phyloP scores from a whole-genome alignment of 2,329 filamentous ascomycete genomes.

The Periconia sp. region DNA sequence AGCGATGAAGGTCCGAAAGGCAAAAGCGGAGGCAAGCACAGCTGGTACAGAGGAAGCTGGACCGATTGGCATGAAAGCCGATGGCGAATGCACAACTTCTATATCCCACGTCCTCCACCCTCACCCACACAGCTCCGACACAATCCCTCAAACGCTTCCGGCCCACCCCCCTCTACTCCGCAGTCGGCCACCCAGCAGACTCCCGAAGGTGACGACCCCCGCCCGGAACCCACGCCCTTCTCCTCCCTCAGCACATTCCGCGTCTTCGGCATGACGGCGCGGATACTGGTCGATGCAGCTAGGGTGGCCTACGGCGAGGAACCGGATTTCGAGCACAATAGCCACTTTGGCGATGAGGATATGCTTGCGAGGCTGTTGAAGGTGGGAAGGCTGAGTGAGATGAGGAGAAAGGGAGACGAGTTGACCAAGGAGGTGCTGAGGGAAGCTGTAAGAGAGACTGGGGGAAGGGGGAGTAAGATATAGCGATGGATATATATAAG shows the following conservation, averaged over 20 bases:
- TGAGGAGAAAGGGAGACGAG: conserved; percentile 58
- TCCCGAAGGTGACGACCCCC: conserved; percentile 26
- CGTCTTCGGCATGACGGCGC: conserved; percentile 94
- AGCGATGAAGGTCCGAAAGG: conserved; percentile 49
- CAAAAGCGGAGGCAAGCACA: conserved; percentile 51
- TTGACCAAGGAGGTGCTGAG: conserved; percentile 59
- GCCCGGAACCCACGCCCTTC: conserved; percentile 46
- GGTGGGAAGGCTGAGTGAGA: conserved; percentile 62
- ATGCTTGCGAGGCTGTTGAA: conserved; percentile 65
- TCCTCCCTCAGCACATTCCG: conserved; percentile 68
- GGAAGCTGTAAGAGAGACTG: conserved; percentile 58
- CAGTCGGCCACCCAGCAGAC: conserved; percentile 7
- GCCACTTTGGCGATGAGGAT: conserved; percentile 69
- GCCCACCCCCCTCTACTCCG: too few relatives aligned
- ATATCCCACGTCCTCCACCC: conserved; percentile 65
- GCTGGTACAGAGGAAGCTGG: conserved; percentile 90
- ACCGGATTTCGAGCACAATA: conserved; percentile 81
- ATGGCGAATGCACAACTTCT: conserved; percentile 94
- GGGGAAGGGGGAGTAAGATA: conserved; percentile 58
- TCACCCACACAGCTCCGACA: conserved; percentile 14
- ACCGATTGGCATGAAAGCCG: conserved; percentile 74
- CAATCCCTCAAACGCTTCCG: conserved; percentile 7
- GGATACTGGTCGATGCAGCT: conserved; percentile 87
- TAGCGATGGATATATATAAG: too few relatives aligned
- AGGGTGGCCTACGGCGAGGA: conserved; percentile 81